phyloP scores from a whole-genome alignment of 768 basidiomycete genomes.

The Psilocybe subaeruginosa region DNA sequence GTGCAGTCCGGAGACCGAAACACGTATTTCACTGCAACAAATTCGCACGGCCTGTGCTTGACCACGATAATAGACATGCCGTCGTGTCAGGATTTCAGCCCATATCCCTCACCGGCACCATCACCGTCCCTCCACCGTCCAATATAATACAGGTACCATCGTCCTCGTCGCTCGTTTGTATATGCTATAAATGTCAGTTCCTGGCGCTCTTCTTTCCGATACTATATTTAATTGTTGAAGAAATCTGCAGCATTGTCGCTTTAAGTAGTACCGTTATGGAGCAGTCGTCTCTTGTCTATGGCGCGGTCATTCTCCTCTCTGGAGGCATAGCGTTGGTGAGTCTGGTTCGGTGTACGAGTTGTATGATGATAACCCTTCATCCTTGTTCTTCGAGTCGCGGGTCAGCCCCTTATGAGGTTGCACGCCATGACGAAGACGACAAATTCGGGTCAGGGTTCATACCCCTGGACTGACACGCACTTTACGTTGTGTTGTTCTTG shows the following conservation, averaged over 20 bases:
- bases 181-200: slow-evolving; percentile 23
- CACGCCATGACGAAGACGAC: slow-evolving; percentile 73
- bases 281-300: slow-evolving; percentile 36
- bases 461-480: slow-evolving; percentile 38
- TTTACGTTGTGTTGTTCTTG: slow-evolving; percentile 1
- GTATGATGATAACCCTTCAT: slow-evolving; percentile 75
- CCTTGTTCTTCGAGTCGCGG: slow-evolving; percentile 92
- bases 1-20: not conserved
- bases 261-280: slow-evolving; percentile 20
- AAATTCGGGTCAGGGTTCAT: slow-evolving; percentile 48
- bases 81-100: slow-evolving; percentile 12
- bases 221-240: not conserved
- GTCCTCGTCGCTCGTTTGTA: slow-evolving; percentile 13
- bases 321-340: slow-evolving; percentile 41
- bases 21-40: slow-evolving; percentile 6
- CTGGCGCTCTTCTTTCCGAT: not conserved
- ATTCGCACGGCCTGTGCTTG: slow-evolving; percentile 16
- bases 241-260: not conserved
- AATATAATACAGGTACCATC: slow-evolving; percentile 1
- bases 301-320: slow-evolving; percentile 32
- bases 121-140: slow-evolving; percentile 9
- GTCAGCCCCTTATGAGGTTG: slow-evolving; percentile 40
- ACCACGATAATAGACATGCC: slow-evolving; percentile 11
- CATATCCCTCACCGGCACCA: not conserved
- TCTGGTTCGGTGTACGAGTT: slow-evolving; percentile 13